These are phyloP conservation scores for Paraconiothyrium sp. DNA, from an alignment of 2,329 filamentous ascomycete species.

Conservation along the genomic window DNA sequence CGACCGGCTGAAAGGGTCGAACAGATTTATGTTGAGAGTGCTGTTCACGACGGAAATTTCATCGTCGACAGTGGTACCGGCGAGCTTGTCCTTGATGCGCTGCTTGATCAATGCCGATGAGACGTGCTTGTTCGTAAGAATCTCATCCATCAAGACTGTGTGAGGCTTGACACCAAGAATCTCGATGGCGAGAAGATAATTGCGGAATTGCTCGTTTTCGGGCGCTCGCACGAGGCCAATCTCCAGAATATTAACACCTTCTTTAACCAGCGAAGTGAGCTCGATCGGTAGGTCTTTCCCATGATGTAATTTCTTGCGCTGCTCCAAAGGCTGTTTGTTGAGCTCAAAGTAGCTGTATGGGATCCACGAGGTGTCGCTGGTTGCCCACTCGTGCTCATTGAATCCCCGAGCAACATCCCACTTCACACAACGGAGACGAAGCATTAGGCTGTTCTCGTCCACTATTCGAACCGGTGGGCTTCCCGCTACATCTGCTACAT, in stretches of 20 bases:
- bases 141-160: constrained; percentile 46
- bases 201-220: constrained; percentile 47
- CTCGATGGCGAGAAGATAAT: constrained; percentile 77
- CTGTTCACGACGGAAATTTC: constrained; percentile 55
- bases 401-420: constrained; percentile 44
- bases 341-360: constrained; percentile 73
- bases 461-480: constrained; percentile 44
- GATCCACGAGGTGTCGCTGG: constrained; percentile 73
- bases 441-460: constrained; percentile 65
- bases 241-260: constrained; percentile 70
- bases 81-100: constrained; percentile 66
- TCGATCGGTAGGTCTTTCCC: constrained; percentile 81
- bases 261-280: constrained; percentile 67
- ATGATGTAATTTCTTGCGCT: constrained; percentile 76
- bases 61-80: constrained; percentile 56
- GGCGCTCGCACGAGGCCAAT: constrained; percentile 51
- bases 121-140: constrained; percentile 41
- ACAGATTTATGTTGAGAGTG: constrained; percentile 54
- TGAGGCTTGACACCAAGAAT: constrained; percentile 65
- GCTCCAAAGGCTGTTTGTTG: constrained; percentile 64
- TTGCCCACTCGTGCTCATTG: constrained; percentile 67
- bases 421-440: constrained; percentile 74
- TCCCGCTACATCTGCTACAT: constrained; percentile 36
- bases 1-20: constrained; percentile 57
- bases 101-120: constrained; percentile 61